Conservation (phyloP, 352 stramenopile species). For the Phytophthora hibernalis region DNA sequence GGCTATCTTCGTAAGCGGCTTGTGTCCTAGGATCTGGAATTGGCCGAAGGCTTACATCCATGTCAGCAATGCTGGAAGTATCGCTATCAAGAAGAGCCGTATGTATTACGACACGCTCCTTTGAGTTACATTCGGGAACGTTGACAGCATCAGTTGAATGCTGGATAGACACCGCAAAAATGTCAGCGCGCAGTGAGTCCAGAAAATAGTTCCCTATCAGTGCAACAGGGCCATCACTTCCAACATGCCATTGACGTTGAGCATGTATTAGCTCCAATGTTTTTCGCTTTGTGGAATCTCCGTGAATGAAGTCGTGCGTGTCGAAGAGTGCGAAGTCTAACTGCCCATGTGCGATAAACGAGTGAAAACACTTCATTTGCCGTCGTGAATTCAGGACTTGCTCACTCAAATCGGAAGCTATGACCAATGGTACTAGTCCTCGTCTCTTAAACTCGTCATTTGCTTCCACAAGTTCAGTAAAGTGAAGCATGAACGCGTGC, state of each 20-base stretch:
- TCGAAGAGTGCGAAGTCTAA: conserved; percentile 83
- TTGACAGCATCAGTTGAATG: background rate
- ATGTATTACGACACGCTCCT: conserved; percentile 32
- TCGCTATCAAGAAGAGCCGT: conserved; percentile 51
- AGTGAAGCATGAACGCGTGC: conserved; percentile 74
- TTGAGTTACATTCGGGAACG: background rate
- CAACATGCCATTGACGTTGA: conserved; percentile 45
- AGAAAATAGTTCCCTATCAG: conserved; percentile 88
- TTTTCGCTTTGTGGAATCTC: conserved; percentile 21
- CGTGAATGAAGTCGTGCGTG: conserved; percentile 52
- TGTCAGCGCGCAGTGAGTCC: conserved; percentile 76
- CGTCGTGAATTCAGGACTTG: conserved; percentile 71
- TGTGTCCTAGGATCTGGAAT: conserved; percentile 28
- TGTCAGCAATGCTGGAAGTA: conserved; percentile 56
- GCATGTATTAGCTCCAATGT: conserved; percentile 45
- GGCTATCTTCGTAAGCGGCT: conserved; percentile 45
- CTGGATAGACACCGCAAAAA: conserved; percentile 53
- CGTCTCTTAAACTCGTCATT: conserved; percentile 34
- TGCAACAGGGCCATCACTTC: conserved; percentile 62
- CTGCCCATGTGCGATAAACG: conserved; percentile 42
- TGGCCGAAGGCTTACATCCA: conserved; percentile 50
- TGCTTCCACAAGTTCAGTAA: conserved; percentile 49
- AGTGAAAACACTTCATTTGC: conserved; percentile 67
- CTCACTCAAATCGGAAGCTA: conserved; percentile 78
- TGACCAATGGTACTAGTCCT: conserved; percentile 56